Evolutionary conservation across 2,329 filamentous ascomycete genomes (phyloP), one percentile per base, ranked within the genome.

Genomic region (Xylaria sp.): DNA sequence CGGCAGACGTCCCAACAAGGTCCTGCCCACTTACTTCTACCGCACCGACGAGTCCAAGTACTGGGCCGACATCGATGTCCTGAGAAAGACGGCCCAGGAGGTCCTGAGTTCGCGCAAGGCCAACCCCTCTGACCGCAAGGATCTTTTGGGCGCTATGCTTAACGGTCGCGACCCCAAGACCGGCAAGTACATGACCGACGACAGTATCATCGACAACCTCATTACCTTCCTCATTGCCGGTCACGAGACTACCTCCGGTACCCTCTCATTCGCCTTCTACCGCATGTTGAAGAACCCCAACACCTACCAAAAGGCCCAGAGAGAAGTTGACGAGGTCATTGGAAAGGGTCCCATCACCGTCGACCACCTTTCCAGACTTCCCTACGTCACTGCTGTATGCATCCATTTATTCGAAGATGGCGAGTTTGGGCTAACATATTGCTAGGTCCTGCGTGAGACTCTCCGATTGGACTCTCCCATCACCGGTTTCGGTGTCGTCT

Each of bases 141-240:
- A 92, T 71, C 75, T 92, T 4, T 73, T 92, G 9, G 83, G 83
- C 61, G 83, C 86, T 37, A 89, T 92, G 86, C 75, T 92, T 50
- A 76, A 84, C 5, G 86, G 86, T 0, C 79, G 79, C 9, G 89
- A 92, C 68, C 80, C 84, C 1, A 82, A 84, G 72, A 90, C 87
- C 3, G 86, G 87, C 10, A 76, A 86, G 65, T 80, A 79, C n/a
- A 74, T 91, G 64, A 80, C 76, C 1, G 85, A 89, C 60, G 76
- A 81, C 3, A 82, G 78, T 53, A 88, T 91, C 63, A 80, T 83
- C 13, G 79, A 87, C 69, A 89, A 91, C 64, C 83, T 91, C 74
- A 85, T 89, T 60, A 91, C 87, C 0, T 90, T 91, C 65, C 72
- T 91, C 8, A 85, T 88, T 66, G 86, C 86, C 42, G 85, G 86